These are phyloP conservation scores for Nannizzia gypsea DNA, from an alignment of 2,329 filamentous ascomycete species.

Conservation along the genomic window DNA sequence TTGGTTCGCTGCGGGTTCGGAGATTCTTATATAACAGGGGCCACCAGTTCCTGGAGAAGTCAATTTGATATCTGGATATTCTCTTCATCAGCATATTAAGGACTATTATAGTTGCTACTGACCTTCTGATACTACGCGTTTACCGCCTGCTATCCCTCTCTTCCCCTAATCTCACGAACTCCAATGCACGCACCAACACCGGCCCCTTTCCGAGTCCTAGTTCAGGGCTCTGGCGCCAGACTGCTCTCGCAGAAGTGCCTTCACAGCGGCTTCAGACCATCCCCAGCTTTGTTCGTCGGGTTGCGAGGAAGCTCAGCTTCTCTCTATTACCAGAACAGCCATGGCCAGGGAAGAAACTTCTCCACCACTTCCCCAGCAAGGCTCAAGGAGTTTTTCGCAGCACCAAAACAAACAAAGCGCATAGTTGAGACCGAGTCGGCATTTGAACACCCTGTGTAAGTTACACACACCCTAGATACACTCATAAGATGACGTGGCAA, in stretches of 20 bases:
- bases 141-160: neutral
- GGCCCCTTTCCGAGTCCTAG: slow-evolving; percentile 7
- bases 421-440: slow-evolving; percentile 53
- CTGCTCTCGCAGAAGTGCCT: slow-evolving; percentile 12
- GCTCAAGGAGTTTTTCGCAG: slow-evolving; percentile 47
- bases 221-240: slow-evolving; percentile 9
- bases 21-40: neutral
- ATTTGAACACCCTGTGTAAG: slow-evolving; percentile 54
- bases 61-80: neutral
- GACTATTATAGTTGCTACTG: neutral
- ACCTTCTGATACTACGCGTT: neutral
- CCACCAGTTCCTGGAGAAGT: neutral
- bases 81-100: neutral
- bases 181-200: slow-evolving; percentile 5
- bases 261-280: slow-evolving; percentile 3
- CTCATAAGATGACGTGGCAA: neutral
- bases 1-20: neutral
- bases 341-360: slow-evolving; percentile 21
- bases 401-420: slow-evolving; percentile 44
- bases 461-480: neutral
- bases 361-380: slow-evolving; percentile 27
- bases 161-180: no score
- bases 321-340: neutral
- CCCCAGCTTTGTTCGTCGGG: slow-evolving; percentile 5
- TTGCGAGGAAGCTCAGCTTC: slow-evolving; percentile 5